Percentiles rank a stretch among this genome's conserved stretches.
Conservation (phyloP, 257 asterid genomes). For the Mitragyna speciosa region DNA sequence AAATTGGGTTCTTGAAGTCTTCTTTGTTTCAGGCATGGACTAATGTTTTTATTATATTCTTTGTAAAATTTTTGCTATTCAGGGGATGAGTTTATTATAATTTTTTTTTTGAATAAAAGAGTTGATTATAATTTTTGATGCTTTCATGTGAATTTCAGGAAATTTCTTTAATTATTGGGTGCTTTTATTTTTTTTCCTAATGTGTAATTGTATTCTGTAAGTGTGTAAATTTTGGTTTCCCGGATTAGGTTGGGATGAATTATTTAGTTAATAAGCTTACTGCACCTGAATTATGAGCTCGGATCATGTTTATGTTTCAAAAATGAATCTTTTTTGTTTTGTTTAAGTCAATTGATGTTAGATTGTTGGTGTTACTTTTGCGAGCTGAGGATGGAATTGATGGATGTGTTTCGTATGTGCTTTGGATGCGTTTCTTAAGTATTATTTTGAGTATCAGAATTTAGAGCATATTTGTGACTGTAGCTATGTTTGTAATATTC, state of each 20-base stretch:
- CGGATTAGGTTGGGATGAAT: neutral
- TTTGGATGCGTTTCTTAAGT: neutral
- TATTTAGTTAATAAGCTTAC: neutral
- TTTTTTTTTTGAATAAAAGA: too few relatives aligned
- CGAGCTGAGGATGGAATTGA: neutral
- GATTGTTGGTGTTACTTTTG: neutral
- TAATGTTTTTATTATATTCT: neutral
- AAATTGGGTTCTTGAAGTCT: constrained; percentile 74
- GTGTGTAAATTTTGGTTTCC: neutral
- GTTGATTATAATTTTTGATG: too few relatives aligned
- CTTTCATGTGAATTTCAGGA: neutral
- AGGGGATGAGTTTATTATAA: neutral
- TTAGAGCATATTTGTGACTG: neutral
- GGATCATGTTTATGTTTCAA: neutral
- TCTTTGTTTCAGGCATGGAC: constrained; percentile 68
- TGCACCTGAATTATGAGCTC: neutral
- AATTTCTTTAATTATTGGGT: neutral
- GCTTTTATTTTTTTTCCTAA: neutral
- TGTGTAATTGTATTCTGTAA: too few relatives aligned
- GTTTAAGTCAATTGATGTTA: neutral
- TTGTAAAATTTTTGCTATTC: neutral
- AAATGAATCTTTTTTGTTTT: neutral
- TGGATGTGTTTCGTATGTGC: neutral
- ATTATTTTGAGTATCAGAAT: neutral
- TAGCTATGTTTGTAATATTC: too few relatives aligned